Percentiles rank a stretch among this genome's conserved stretches.
Conservation (phyloP, 257 asterid species). For the Linaria vulgaris region DNA sequence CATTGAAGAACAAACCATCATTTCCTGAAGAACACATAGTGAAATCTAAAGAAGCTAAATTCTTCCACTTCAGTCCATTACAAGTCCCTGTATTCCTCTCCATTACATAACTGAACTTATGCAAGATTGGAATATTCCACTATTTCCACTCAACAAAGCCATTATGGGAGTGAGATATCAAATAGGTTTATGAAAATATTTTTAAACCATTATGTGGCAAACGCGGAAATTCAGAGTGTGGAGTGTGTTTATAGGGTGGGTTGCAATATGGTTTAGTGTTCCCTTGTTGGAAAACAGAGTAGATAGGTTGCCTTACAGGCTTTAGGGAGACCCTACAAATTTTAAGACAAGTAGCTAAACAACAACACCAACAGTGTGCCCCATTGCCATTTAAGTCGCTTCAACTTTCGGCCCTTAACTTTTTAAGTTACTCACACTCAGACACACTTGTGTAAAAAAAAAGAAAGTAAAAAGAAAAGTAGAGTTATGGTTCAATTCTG, state of each 20-base stretch:
- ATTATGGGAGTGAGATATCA: not conserved
- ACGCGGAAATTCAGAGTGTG: too few species aligned
- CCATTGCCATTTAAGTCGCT: constrained; percentile 26
- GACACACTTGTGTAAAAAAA: too few species aligned
- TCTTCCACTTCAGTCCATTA: constrained; percentile 32
- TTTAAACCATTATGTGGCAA: too few species aligned
- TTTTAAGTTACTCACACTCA: too few species aligned
- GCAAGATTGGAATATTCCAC: not conserved
- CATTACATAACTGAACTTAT: constrained; percentile 29
- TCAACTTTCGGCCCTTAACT: constrained; percentile 27
- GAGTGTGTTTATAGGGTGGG: constrained; percentile 27
- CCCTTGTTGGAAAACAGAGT: constrained; percentile 41
- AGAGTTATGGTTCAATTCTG: constrained; percentile 21
- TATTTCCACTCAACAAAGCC: not conserved
- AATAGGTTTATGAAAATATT: too few species aligned
- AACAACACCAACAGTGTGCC: constrained; percentile 19
- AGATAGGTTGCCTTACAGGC: constrained; percentile 25
- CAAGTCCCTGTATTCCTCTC: constrained; percentile 23
- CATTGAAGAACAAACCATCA: constrained; percentile 12
- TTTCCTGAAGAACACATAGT: constrained; percentile 23
- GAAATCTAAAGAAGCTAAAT: constrained; percentile 25
- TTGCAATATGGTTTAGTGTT: constrained; percentile 30
- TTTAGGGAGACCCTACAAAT: constrained; percentile 27
- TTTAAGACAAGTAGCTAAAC: constrained; percentile 30
- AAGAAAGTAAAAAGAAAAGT: too few species aligned